Evolutionary conservation across 1,139 yeast species (phyloP), one percentile per base, ranked within the genome.

Genomic region (Hyphopichia fennica): DNA sequence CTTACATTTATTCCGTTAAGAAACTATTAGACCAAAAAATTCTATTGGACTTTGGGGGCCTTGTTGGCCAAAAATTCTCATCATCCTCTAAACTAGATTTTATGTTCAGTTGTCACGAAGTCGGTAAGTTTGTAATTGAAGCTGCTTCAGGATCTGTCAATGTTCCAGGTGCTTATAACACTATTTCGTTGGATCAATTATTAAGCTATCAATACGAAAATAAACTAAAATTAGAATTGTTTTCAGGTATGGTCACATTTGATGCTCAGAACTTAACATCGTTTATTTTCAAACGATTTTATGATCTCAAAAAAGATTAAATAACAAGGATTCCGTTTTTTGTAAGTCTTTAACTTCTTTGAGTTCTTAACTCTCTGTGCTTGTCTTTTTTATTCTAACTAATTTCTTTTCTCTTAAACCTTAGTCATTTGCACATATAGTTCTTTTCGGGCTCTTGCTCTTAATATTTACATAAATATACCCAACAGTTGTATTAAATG

Each of bases 1-100:
- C 95, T 1, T 88, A 82, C 66, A 87, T 86, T 62, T 87, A 88
- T 65, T 77, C 89, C 0, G 84, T 89, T 3, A 84, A 87, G 47
- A 85, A 83, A 53, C 70, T 93, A 40, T 72, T 78, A 58, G 97
- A 90, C 45, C 84, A 80, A 52, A 85, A 87, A 1, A 77, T 90
- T 1, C 60, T 93, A 23, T 61, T 77, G 5, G 84, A 81, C 42
- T 72, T 86, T 40, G 77, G 73, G 13, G 82, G 83, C 0, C 65
- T 72, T 32, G 66, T 69, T 41, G 62, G 67, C 43, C 69, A 68
- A 35, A 63, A 69, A 34, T 62, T 61, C 20, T 67, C 72, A 7
- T 66, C 77, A 45, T 75, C 81, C 37, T 87, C 88, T 11, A 87
- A 84, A 52, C 73, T 87, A 19, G 82, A 81, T 47, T 82, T 90